Base-by-base conservation (phyloP, 1,284 basidiomycete genomes). In the Cystobasidium slooffiae region DNA sequence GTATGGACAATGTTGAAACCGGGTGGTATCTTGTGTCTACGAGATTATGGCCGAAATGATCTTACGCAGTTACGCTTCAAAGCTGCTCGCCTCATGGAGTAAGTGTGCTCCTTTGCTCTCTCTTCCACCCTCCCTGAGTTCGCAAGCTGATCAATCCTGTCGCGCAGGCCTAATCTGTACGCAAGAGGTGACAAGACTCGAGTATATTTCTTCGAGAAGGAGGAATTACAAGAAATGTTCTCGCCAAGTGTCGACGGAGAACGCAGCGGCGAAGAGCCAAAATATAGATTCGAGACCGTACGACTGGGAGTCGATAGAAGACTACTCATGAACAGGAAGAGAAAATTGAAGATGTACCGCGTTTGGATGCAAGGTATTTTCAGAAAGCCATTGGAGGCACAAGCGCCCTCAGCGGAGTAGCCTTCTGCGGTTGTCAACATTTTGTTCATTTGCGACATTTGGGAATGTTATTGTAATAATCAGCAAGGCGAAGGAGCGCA, bases 1-100 rank as follows among this genome's bases (percentile, higher is more conserved):
- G 87, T 97, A 0, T 88, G 39, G 20, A 76, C 94, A 90, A 90
- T 96, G 79, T 86, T 99, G 2, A 97, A 94, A 84, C 94, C 94
- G 0, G 90, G 89, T 14, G 96, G 97, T 0, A 83, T 89, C 2
- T 86, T 97, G 9, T 85, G 97, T 1, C 86, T 99, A 76, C 88
- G 97, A 6, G 97, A 99, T 82, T 99, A 99, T 80, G 97, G 94
- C 0, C 87, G 97, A 37, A 88, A 98, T 81, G 97, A 99, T 81
- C 87, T 94, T 65, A 91, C 94, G 0, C 96, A 99, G 83, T 85
- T 99, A 31, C 86, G 97, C 5, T 97, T 99, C 86, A 96, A 93
- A 82, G 87, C 88, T 20, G 89, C 91, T 1, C 86, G 97, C 41
- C 86, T 74, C 31, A 80, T 99, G 76, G 86, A 99, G 16, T 91